These are phyloP conservation scores for Dryadomyces quercivorus DNA, from an alignment of 2,329 filamentous ascomycete species.

Conservation along the genomic window DNA sequence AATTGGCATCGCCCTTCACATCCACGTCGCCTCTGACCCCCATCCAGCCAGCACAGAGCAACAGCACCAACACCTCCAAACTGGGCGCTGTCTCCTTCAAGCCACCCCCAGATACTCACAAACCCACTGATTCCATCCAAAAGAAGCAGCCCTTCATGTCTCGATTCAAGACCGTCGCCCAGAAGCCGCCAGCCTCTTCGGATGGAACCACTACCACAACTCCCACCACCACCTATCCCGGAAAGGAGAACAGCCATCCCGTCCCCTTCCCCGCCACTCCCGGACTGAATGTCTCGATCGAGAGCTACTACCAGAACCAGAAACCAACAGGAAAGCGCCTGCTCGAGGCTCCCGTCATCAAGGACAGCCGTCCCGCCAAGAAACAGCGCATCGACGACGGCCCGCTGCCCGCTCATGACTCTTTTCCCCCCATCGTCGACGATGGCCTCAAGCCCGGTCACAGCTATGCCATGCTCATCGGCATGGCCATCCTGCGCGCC, in stretches of 20 bases:
- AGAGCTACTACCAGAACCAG: slow-evolving; percentile 41
- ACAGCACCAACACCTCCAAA: slow-evolving; percentile 26
- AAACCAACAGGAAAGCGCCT: slow-evolving; percentile 48
- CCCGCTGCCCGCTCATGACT: slow-evolving; percentile 54
- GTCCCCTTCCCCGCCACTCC: slow-evolving; percentile 35
- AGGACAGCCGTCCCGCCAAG: slow-evolving; percentile 55
- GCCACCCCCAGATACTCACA: slow-evolving; percentile 41
- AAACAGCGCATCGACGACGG: slow-evolving; percentile 51
- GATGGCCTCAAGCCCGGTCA: slow-evolving; percentile 81
- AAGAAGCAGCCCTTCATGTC: slow-evolving; percentile 52
- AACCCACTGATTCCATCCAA: slow-evolving; percentile 53
- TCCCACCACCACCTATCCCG: slow-evolving; percentile 20
- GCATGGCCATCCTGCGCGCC: slow-evolving; percentile 89
- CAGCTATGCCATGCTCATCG: slow-evolving; percentile 91
- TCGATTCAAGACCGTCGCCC: slow-evolving; percentile 43
- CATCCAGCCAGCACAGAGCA: slow-evolving; percentile 37
- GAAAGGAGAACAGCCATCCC: slow-evolving; percentile 45
- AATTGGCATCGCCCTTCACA: slow-evolving; percentile 37
- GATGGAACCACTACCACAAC: slow-evolving; percentile 20
- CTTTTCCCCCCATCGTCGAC: slow-evolving; percentile 73
- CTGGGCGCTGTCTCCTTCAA: slow-evolving; percentile 57
- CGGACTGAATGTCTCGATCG: slow-evolving; percentile 35
- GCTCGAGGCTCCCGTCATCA: slow-evolving; percentile 61
- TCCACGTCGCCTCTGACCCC: slow-evolving; percentile 48
- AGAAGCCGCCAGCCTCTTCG: slow-evolving; percentile 31